These are phyloP conservation scores for Sedum album DNA, from an alignment of 164 flowering plant species.

Conservation along the genomic window DNA sequence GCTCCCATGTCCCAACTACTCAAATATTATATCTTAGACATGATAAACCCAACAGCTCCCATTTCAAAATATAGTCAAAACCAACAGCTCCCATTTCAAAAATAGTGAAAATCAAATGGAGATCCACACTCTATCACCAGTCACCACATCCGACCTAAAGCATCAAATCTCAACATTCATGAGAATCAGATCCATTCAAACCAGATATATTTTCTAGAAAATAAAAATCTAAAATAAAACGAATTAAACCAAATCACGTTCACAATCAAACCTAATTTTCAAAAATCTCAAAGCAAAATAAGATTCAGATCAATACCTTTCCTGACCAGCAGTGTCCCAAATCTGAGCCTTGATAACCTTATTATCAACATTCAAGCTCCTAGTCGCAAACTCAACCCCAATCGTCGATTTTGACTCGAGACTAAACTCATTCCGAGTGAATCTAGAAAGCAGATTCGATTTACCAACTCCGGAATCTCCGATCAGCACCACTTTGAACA, in stretches of 20 bases:
- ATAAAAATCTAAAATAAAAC: neutral
- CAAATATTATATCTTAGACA: neutral
- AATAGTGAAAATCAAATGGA: neutral
- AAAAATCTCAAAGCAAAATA: neutral
- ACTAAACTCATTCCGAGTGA: slow-evolving; percentile 61
- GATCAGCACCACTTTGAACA: slow-evolving; percentile 58
- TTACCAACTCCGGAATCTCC: slow-evolving; percentile 67
- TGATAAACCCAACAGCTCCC: neutral
- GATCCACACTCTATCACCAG: neutral
- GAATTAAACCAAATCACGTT: neutral
- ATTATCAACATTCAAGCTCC: slow-evolving; percentile 34
- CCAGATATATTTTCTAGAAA: too few species aligned
- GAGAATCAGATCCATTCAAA: neutral
- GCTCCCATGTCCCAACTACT: neutral
- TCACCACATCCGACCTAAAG: neutral
- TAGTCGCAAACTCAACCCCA: slow-evolving; percentile 66
- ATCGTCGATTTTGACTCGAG: slow-evolving; percentile 68
- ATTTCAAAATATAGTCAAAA: neutral
- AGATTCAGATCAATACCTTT: slow-evolving; percentile 16
- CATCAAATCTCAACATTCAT: neutral
- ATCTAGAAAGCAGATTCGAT: slow-evolving; percentile 57
- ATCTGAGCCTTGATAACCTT: slow-evolving; percentile 52
- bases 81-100: neutral
- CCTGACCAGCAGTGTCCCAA: slow-evolving; percentile 58
- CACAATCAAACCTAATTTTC: neutral